A percentile compares a stretch with the other conserved stretches of the same genome.
Conservation (phyloP, 352 stramenopile genomes). For the Phytophthora idaei region DNA sequence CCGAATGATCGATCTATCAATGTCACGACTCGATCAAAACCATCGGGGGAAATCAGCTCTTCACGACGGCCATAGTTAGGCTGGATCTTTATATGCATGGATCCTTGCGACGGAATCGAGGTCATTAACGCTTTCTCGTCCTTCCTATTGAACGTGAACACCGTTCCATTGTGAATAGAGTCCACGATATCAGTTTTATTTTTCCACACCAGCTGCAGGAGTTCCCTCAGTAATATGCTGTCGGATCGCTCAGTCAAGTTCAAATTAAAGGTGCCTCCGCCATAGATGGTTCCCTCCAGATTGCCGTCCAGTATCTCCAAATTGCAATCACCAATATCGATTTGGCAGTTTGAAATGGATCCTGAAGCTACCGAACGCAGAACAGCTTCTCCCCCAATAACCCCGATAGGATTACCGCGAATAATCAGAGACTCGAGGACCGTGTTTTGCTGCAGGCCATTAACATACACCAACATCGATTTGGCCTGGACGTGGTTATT, state of each 20-base stretch:
- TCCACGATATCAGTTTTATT: conserved; percentile 69
- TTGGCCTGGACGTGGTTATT: conserved; percentile 76
- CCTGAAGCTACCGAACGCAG: conserved; percentile 55
- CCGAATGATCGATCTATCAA: conserved; percentile 57
- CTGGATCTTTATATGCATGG: conserved; percentile 64
- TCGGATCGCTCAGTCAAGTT: conserved; percentile 60
- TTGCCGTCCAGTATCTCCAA: conserved; percentile 61
- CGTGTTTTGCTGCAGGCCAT: conserved; percentile 63
- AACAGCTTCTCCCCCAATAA: conserved; percentile 62
- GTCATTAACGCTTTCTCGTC: conserved; percentile 60
- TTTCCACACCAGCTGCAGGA: conserved; percentile 59
- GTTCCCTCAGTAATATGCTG: conserved; percentile 55
- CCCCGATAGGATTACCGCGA: conserved; percentile 74
- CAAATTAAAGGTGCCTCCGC: conserved; percentile 54
- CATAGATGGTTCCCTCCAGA: conserved; percentile 52
- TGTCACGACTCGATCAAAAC: conserved; percentile 46
- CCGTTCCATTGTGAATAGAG: conserved; percentile 44
- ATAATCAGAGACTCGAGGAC: conserved; percentile 57
- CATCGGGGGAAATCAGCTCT: conserved; percentile 46
- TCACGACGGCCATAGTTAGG: conserved; percentile 67
- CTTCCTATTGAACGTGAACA: conserved; percentile 59
- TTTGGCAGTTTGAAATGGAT: conserved; percentile 54
- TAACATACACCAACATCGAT: conserved; percentile 64
- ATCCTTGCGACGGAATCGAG: conserved; percentile 43
- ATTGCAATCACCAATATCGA: conserved; percentile 74